A percentile compares a stretch with the other conserved stretches of the same genome.
These are phyloP conservation scores for Saturnispora sanitii DNA, from an alignment of 805 yeast species.

Conservation along the genomic window DNA sequence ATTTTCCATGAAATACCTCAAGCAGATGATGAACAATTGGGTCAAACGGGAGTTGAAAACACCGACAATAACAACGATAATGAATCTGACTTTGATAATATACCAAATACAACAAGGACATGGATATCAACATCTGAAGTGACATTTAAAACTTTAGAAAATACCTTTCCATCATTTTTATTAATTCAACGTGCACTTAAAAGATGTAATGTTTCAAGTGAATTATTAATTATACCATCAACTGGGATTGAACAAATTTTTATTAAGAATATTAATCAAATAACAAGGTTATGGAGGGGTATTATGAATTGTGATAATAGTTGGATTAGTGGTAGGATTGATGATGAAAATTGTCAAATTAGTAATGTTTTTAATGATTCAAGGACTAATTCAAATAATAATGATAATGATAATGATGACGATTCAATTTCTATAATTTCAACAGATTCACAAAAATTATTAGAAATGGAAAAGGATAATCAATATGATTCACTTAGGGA, in stretches of 20 bases:
- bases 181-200: conserved; percentile 16
- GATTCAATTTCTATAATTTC: conserved; percentile 16
- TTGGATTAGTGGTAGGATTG: conserved; percentile 10
- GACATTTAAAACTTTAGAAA: background rate
- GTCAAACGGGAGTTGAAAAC: conserved; percentile 2
- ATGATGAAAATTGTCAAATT: conserved; percentile 4
- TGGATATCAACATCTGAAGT: background rate
- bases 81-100: conserved; percentile 3
- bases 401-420: conserved; percentile 20
- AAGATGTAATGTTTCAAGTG: conserved; percentile 24
- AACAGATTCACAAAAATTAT: conserved; percentile 13
- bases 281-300: conserved; percentile 26
- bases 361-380: conserved; percentile 1
- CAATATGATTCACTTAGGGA: conserved; percentile 20
- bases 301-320: conserved; percentile 21
- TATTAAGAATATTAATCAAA: conserved; percentile 16
- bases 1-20: conserved; percentile 4
- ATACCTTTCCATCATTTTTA: conserved; percentile 7
- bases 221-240: conserved; percentile 21
- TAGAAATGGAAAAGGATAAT: conserved; percentile 15
- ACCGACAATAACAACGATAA: conserved; percentile 15
- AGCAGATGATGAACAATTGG: conserved; percentile 4
- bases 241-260: conserved; percentile 17
- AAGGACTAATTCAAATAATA: conserved; percentile 10
- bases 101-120: background rate